Base-by-base conservation (phyloP, 352 stramenopile species). In the Pythium aquatile region DNA sequence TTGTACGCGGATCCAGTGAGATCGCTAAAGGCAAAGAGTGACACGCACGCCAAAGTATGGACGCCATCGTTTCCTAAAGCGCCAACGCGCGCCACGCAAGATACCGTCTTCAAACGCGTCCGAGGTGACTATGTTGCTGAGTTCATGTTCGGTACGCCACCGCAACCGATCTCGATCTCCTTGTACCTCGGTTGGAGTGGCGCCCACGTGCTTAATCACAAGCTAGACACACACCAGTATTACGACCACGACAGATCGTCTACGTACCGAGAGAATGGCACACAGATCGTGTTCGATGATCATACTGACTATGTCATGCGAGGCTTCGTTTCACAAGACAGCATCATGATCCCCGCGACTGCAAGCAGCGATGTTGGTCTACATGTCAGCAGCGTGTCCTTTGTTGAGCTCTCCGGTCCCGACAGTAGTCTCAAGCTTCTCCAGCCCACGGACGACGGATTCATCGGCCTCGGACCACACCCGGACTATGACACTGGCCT, bases 171-270 rank as follows among this genome's bases (percentile, higher is more conserved):
- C n/a, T n/a, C 14, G 13, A 14, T 59, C n/a, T 6, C 11, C 8
- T 9, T 59, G 6, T 10, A 59, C 20, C 8, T 47, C 26, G 28
- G 10, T 13, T 9, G 13, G n/a, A 30, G 11, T 30, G 30, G 48
- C 2, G 20, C 32, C 26, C 13, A 11, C 3, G 53, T 29, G 11
- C 20, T 59, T 8, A 47, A 47, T 20, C 53, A 47, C n/a, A 28
- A 44, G 13, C 30, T 59, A 26, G 35, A 14, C 10, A 1, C 14
- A 16, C 53, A 59, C 13, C 14, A 24, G 17, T 59, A 33, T 33
- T 59, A 59, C 32, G 53, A 59, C 3, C 53, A 59, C 53, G 33
- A 10, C 32, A 59, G 48, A 33, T 59, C 32, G 17, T 37, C 53
- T 4, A 48, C 53, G 32, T 59, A 59, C 26, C 30, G 17, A 47